phyloP scores from a whole-genome alignment of 148 eudicot genomes.

The Cornus kousa region DNA sequence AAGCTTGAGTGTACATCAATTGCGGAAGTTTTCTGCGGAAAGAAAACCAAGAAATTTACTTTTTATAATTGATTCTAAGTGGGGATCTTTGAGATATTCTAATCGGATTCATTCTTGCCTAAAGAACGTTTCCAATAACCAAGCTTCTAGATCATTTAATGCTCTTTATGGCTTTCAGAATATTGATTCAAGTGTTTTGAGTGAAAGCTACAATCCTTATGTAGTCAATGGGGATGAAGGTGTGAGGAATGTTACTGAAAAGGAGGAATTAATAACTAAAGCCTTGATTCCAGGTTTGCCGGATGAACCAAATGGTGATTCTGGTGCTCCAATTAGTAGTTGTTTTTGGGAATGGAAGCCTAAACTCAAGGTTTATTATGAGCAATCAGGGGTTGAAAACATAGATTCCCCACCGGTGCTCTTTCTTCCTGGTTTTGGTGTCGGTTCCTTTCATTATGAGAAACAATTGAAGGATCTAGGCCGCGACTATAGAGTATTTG shows the following conservation, averaged over 20 bases:
- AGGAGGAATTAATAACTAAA: slow-evolving; percentile 38
- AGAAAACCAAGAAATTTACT: slow-evolving; percentile 16
- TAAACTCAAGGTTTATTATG: slow-evolving; percentile 71
- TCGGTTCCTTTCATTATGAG: slow-evolving; percentile 91
- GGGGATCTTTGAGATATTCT: slow-evolving; percentile 14
- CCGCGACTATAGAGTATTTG: slow-evolving; percentile 78
- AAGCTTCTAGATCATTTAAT: slow-evolving; percentile 22
- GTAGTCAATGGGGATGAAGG: slow-evolving; percentile 35
- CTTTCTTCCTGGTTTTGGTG: slow-evolving; percentile 96
- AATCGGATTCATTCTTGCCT: slow-evolving; percentile 11
- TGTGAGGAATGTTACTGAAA: slow-evolving; percentile 28
- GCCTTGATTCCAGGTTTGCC: slow-evolving; percentile 77
- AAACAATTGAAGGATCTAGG: slow-evolving; percentile 92
- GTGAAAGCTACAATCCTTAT: slow-evolving; percentile 39
- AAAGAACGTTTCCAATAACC: slow-evolving; percentile 14
- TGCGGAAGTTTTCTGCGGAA: neutral
- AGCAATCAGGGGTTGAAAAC: slow-evolving; percentile 65
- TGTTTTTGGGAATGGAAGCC: slow-evolving; percentile 89
- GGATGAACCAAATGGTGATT: slow-evolving; percentile 54
- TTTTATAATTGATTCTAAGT: slow-evolving; percentile 18
- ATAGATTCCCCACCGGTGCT: slow-evolving; percentile 68
- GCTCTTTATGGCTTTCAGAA: slow-evolving; percentile 25
- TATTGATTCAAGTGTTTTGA: slow-evolving; percentile 32
- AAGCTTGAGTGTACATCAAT: slow-evolving; percentile 16
- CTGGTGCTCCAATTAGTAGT: slow-evolving; percentile 56